Conservation (phyloP, 192 early-diverging fungal genomes). For the Funneliformis mosseae region DNA sequence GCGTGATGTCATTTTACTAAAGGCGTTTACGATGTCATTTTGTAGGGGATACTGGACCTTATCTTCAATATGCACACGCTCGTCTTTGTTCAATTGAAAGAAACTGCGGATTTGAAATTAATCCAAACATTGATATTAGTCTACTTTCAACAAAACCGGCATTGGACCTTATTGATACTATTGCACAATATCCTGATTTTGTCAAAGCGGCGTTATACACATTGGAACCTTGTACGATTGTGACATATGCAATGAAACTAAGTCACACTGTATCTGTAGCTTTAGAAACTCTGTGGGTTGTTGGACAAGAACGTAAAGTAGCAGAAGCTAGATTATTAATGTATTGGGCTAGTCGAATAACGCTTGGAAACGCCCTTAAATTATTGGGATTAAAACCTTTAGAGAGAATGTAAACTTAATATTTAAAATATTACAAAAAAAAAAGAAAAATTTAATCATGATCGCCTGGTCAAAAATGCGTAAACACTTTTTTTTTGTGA, state of each 20-base stretch:
- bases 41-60: constrained; percentile 89
- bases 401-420: constrained; percentile 80
- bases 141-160: constrained; percentile 73
- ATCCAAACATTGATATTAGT: constrained; percentile 65
- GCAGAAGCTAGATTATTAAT: constrained; percentile 88
- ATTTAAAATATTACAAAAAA: neutral
- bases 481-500: no score
- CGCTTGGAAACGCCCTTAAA: constrained; percentile 84
- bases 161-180: constrained; percentile 68
- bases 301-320: constrained; percentile 67
- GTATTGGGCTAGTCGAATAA: constrained; percentile 81
- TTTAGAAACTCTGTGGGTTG: constrained; percentile 77
- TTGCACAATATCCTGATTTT: constrained; percentile 87
- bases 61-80: constrained; percentile 98
- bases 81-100: constrained; percentile 96
- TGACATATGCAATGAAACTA: constrained; percentile 83
- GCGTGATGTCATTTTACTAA: neutral
- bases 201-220: constrained; percentile 63
- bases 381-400: constrained; percentile 82
- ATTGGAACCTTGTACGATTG: constrained; percentile 85
- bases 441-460: no score
- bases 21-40: neutral
- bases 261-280: constrained; percentile 79
- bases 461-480: no score
- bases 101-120: constrained; percentile 62